Conservation (phyloP, 352 stramenopile genomes). For the Poterioochromonas sp. region DNA sequence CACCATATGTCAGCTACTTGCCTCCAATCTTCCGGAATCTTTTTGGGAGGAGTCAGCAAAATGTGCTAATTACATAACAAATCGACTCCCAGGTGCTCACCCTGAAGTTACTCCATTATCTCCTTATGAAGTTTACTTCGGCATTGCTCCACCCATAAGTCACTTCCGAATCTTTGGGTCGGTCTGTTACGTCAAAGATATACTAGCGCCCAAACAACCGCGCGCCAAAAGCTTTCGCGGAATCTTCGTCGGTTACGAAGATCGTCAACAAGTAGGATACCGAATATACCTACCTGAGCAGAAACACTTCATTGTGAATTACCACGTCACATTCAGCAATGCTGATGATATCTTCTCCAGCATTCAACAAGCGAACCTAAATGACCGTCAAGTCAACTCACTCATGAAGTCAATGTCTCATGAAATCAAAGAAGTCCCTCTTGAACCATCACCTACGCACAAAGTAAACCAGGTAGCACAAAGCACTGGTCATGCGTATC, state of each 20-base stretch:
- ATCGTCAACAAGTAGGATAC: conserved; percentile 22
- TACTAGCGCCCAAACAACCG: conserved; percentile 25
- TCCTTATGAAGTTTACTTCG: conserved; percentile 27
- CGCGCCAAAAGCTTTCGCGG: conserved; percentile 27
- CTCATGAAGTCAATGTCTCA: conserved; percentile 29
- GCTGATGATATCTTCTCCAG: conserved; percentile 28
- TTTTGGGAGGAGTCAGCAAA: conserved; percentile 28
- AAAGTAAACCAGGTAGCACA: conserved; percentile 27
- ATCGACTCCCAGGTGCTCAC: conserved; percentile 22
- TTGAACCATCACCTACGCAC: conserved; percentile 17
- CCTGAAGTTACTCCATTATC: conserved; percentile 27
- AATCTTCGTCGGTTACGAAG: conserved; percentile 25
- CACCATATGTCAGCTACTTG: conserved; percentile 22
- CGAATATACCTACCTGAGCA: conserved; percentile 23
- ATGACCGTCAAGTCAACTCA: conserved; percentile 25
- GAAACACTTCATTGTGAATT: conserved; percentile 28
- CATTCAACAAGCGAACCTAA: conserved; percentile 29
- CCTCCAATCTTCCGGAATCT: conserved; percentile 27
- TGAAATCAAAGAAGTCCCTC: conserved; percentile 25
- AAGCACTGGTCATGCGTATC: background rate
- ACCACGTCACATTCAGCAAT: conserved; percentile 27
- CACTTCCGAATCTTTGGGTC: conserved; percentile 27
- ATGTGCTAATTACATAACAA: conserved; percentile 31
- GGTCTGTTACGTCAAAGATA: conserved; percentile 26
- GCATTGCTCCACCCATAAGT: conserved; percentile 26